phyloP scores from a whole-genome alignment of 306 rosid genomes.

The Glycine soja region DNA sequence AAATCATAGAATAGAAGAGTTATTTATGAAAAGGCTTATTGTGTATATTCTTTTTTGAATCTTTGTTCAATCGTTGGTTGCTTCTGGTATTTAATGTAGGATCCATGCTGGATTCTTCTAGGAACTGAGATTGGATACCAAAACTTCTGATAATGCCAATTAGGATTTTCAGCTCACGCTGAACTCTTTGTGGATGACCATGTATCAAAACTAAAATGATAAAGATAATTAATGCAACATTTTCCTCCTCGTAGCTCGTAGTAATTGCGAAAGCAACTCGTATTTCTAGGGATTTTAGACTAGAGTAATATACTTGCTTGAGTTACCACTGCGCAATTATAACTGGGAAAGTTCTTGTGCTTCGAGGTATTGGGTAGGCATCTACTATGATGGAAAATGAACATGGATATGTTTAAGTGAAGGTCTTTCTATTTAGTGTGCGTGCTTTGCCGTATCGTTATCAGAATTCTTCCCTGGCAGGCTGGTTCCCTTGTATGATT shows the following conservation, averaged over 20 bases:
- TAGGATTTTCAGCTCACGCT: conserved; percentile 16
- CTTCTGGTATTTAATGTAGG: background rate
- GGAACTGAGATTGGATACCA: conserved; percentile 20
- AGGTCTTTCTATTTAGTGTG: background rate
- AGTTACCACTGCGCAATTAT: conserved; percentile 25
- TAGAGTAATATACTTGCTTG: background rate
- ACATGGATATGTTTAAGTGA: background rate
- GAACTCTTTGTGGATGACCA: conserved; percentile 18
- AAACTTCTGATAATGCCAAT: conserved; percentile 9
- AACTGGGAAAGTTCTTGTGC: conserved; percentile 6
- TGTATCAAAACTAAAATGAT: background rate
- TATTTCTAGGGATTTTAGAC: conserved; percentile 9
- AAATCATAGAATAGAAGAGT: background rate
- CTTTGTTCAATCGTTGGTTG: background rate
- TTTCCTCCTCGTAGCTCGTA: conserved; percentile 16
- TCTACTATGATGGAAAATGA: too few relatives aligned
- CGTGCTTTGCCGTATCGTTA: background rate
- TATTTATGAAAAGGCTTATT: conserved; percentile 32
- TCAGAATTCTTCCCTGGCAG: conserved; percentile 31
- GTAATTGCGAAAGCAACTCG: conserved; percentile 13
- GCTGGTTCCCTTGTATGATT: conserved; percentile 15
- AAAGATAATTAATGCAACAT: conserved; percentile 4
- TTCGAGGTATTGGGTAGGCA: background rate
- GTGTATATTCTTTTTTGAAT: conserved; percentile 6
- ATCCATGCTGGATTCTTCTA: conserved; percentile 6